A percentile compares a stretch with the other conserved stretches of the same genome.
Evolutionary conservation across 2,329 filamentous ascomycete species (phyloP).

Genomic region (Aspergillus uvarum): DNA sequence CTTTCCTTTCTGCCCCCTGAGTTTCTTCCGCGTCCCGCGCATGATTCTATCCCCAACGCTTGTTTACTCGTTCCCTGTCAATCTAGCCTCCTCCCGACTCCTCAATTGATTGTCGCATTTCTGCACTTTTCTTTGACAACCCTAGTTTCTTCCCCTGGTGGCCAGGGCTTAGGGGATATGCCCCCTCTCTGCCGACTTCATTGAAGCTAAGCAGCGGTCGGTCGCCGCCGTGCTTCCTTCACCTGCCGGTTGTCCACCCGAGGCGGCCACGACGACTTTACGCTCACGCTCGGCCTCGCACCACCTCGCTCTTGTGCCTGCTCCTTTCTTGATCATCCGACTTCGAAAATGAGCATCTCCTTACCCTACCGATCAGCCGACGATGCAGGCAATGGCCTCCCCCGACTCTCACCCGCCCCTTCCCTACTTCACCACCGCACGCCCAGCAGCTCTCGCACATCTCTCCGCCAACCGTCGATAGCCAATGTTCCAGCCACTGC

Average conservation of each 20-base stretch:
- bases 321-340: not conserved
- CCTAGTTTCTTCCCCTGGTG: not conserved
- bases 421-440: constrained; percentile 55
- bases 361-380: constrained; percentile 43
- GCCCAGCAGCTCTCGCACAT: constrained; percentile 48
- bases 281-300: not conserved
- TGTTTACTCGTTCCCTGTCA: too few relatives aligned
- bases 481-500: constrained; percentile 25
- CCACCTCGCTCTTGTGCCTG: constrained; percentile 11
- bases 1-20: not conserved
- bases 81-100: not conserved
- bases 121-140: not conserved
- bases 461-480: constrained; percentile 41
- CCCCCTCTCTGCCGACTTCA: not conserved
- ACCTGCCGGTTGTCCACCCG: constrained; percentile 17
- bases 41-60: not conserved
- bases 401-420: constrained; percentile 60
- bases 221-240: constrained; percentile 2
- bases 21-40: not conserved
- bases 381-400: constrained; percentile 50
- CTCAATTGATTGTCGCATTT: not conserved
- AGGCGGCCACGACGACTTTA: not conserved
- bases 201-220: not conserved
- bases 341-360: constrained; percentile 34
- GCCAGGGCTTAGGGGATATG: not conserved